Evolutionary conservation across 2,329 filamentous ascomycete genomes (phyloP).

Genomic region (Daldinia sp.): DNA sequence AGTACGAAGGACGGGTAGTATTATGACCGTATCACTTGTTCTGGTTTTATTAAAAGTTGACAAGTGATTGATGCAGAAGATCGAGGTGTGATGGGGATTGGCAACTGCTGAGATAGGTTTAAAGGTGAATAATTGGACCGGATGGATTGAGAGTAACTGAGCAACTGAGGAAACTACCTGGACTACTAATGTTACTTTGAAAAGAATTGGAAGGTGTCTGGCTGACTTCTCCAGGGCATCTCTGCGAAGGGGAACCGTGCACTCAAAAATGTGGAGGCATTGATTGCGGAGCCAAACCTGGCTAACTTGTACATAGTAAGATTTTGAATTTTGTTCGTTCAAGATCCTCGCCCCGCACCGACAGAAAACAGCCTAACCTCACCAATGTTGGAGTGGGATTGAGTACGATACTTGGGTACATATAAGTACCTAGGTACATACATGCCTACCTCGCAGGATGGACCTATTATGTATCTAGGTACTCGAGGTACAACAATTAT

Average conservation of each 20-base stretch:
- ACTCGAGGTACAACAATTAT: neutral
- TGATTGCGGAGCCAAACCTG: slow-evolving; percentile 3
- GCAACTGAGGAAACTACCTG: slow-evolving; percentile 6
- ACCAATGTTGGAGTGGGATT: neutral
- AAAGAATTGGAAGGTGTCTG: slow-evolving; percentile 13
- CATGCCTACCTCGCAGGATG: too few relatives aligned
- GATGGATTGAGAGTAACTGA: neutral
- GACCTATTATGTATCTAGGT: neutral
- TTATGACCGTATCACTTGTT: slow-evolving; percentile 12
- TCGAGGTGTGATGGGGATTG: slow-evolving; percentile 21
- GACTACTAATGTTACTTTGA: neutral
- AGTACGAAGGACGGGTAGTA: slow-evolving; percentile 3
- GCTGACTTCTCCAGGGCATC: neutral
- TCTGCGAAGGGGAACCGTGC: slow-evolving; percentile 18
- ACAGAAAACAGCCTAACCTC: slow-evolving; percentile 12
- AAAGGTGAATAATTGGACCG: too few relatives aligned
- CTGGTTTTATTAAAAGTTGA: slow-evolving; percentile 22
- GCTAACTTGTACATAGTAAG: too few relatives aligned
- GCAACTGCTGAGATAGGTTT: too few relatives aligned
- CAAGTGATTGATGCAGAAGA: slow-evolving; percentile 24
- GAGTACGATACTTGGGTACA: too few relatives aligned
- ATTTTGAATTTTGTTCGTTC: slow-evolving; percentile 23
- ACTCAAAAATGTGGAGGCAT: slow-evolving; percentile 26
- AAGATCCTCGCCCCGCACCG: slow-evolving; percentile 28
- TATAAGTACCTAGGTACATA: neutral